Evolutionary conservation across 176 grass and related monocot species (phyloP), one percentile per base, ranked within the genome.

Genomic region (Lolium perenne): DNA sequence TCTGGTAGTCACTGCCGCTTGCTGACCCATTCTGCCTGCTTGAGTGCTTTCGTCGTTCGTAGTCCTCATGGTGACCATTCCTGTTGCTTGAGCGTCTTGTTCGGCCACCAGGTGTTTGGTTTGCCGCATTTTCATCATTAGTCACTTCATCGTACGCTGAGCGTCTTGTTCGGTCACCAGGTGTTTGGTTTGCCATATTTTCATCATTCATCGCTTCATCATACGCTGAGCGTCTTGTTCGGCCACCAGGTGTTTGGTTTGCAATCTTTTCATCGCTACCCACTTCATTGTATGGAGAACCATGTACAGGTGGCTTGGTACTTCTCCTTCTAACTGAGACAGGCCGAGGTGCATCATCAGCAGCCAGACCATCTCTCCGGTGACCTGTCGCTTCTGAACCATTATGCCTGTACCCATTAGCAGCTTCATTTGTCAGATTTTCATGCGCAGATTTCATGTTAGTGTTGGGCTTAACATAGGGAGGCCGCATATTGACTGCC

Each of bases 381-480:
- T 57, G 65, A 26, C 46, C 46, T 66, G 23, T 88, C 74, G 84
- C 71, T 84, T 85, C 77, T 0, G 25, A 54, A 18, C 26, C 83
- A 20, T 20, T 53, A 79, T 45, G 78, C 54, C 46, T 90, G 77
- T 67, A 63, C 25, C 50, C 50, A 84, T 81, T 26, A 73, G 43
- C 63, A 26, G 57, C 38, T 86, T 84, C 54, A 67, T 67, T 18
- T 54, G 23, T 70, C 60, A 74, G 29, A 45, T 81, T 80, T 40
- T 51, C 82, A 9, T 86, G 51, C 1, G 22, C 66, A n/a, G 51
- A 15, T 58, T 26, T 61, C 21, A 25, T 40, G 26, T 55, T 23
- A 1, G 80, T 80, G 58, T 61, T 87, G 76, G 87, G 53, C 80
- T 93, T 94, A 32, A 99, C 89, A 91, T 99, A 99, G 67, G 97